These are phyloP conservation scores for Medicago arabica DNA, from an alignment of 306 rosid species.

Conservation along the genomic window DNA sequence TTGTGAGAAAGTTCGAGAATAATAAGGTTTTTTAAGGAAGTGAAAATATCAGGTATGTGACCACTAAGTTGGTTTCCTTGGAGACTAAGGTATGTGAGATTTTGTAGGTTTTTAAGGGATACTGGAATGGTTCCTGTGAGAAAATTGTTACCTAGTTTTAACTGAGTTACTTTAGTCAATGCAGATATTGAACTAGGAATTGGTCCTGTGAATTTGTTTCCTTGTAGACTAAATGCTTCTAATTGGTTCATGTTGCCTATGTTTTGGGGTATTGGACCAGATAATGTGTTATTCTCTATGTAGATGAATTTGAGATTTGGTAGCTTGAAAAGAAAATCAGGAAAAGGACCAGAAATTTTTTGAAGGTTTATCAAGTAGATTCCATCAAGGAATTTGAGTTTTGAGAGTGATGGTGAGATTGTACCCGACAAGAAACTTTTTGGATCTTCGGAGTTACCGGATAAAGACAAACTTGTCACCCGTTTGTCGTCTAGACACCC, in stretches of 20 bases:
- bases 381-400: constrained; percentile 55
- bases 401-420: constrained; percentile 68
- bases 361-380: constrained; percentile 62
- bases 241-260: constrained; percentile 56
- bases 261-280: constrained; percentile 64
- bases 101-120: constrained; percentile 51
- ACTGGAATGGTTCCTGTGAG: constrained; percentile 61
- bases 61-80: constrained; percentile 66
- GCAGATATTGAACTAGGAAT: constrained; percentile 69
- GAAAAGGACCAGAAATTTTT: constrained; percentile 72
- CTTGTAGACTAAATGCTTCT: constrained; percentile 44
- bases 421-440: constrained; percentile 54
- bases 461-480: constrained; percentile 47
- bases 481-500: constrained; percentile 55
- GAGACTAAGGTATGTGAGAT: constrained; percentile 50
- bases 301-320: constrained; percentile 57
- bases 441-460: constrained; percentile 52
- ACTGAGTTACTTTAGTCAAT: constrained; percentile 67
- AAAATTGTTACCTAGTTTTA: constrained; percentile 69
- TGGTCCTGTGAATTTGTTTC: constrained; percentile 67
- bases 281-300: constrained; percentile 66
- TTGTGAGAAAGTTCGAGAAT: constrained; percentile 59
- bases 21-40: constrained; percentile 51
- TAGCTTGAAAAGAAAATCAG: constrained; percentile 45
- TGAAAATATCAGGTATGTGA: constrained; percentile 64